Evolutionary conservation across 2,329 filamentous ascomycete genomes (phyloP), one percentile per base, ranked within the genome.

Genomic region (Aspergillus costaricaensis): DNA sequence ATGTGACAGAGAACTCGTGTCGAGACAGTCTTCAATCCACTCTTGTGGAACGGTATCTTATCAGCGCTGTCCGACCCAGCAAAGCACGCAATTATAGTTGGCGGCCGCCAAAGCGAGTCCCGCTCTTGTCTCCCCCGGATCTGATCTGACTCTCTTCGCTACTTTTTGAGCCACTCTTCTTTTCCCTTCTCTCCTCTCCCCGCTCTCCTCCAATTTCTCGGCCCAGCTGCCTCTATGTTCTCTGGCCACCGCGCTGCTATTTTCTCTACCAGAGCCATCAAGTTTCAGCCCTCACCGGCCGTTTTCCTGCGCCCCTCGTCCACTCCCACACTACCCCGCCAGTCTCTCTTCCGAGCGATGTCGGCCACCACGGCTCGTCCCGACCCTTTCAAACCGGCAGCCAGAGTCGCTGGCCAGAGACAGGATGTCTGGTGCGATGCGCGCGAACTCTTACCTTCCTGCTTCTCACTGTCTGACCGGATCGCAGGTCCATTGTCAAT

Each of bases 401-500:
- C 72, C 62, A 74, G 81, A 67, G 80, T 83, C 48, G 80, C 80
- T 38, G 79, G 79, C 36, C 80, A 82, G 65, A 77, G 78, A 60
- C 80, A 81, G 67, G 81, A 83, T 81, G 81, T 83, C 55, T 83
- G 78, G 81, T 80, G 61, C 44, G 66, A 58, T 12, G 27, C 32
- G 36, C 12, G 36, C 5, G 23, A n/a, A n/a, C 23, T 54, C 19
- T 36, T 49, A 5, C 38, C 7, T 21, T 41, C n/a, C 47, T 50
- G 19, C 30, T 36, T 23, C 38, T 48, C 30, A 55, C 7, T 48
- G 27, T n/a, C 70, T 62, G 68, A 68, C 41, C 12, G 17, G 14
- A 17, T 36, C 38, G 10, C 58, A 86, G 84, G 84, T 85, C 85
- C 17, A 88, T 89, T 65, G 84, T 89, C 73, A 89, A 89, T 66